Evolutionary conservation across 352 stramenopile species (phyloP).

Genomic region (Globisporangium viniferum): DNA sequence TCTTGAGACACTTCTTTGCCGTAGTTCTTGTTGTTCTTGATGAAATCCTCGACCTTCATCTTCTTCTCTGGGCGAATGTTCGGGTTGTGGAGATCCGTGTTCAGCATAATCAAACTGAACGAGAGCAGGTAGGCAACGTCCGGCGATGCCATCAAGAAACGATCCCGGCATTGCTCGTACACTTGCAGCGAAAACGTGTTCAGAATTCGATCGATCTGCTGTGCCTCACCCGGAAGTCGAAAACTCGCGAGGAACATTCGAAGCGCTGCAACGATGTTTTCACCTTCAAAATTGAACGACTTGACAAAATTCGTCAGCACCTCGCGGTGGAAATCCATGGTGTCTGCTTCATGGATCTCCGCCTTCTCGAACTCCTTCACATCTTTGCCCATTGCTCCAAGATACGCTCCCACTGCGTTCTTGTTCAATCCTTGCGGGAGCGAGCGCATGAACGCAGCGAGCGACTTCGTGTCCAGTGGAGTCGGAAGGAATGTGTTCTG

Average conservation of each 20-base stretch:
- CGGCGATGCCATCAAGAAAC: constrained; percentile 77
- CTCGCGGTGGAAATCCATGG: constrained; percentile 81
- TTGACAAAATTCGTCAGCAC: constrained; percentile 69
- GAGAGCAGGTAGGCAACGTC: constrained; percentile 90
- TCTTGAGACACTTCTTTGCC: constrained; percentile 78
- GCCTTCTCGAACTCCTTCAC: constrained; percentile 71
- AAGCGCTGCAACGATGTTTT: constrained; percentile 69
- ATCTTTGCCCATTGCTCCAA: constrained; percentile 84
- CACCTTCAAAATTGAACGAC: constrained; percentile 79
- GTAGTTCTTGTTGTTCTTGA: constrained; percentile 90
- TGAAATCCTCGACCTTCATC: constrained; percentile 85
- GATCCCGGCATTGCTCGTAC: constrained; percentile 83
- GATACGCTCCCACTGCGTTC: constrained; percentile 74
- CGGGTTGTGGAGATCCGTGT: constrained; percentile 84
- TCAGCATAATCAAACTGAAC: constrained; percentile 90
- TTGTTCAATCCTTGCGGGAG: constrained; percentile 82
- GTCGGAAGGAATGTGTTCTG: constrained; percentile 76
- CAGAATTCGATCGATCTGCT: constrained; percentile 88
- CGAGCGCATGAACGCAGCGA: constrained; percentile 87
- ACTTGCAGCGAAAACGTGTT: constrained; percentile 85
- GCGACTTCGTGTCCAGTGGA: constrained; percentile 63
- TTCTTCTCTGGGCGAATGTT: constrained; percentile 85
- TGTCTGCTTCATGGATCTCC: constrained; percentile 76
- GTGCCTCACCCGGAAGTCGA: constrained; percentile 77
- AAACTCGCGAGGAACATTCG: constrained; percentile 87